Conservation (phyloP, 2,329 filamentous ascomycete species). For the Neoascochyta sp. region DNA sequence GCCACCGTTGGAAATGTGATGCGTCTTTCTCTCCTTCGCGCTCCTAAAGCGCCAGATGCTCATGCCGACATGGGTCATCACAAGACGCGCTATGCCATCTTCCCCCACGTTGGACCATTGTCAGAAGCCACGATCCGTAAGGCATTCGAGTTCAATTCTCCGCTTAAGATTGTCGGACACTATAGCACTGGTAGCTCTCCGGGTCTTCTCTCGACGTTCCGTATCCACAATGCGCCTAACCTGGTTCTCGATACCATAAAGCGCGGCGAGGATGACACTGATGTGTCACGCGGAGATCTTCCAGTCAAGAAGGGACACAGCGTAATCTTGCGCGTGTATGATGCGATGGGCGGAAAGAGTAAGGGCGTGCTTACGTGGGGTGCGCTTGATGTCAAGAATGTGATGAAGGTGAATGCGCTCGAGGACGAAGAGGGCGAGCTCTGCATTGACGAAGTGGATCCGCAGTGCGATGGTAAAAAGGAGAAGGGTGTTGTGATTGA, state of each 20-base stretch:
- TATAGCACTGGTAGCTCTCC: constrained; percentile 25
- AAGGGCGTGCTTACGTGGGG: constrained; percentile 65
- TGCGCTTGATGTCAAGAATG: constrained; percentile 67
- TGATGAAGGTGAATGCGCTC: constrained; percentile 78
- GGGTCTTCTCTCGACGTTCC: constrained; percentile 55
- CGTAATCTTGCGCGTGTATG: constrained; percentile 81
- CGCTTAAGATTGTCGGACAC: constrained; percentile 55
- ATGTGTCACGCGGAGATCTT: constrained; percentile 54
- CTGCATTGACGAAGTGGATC: constrained; percentile 8
- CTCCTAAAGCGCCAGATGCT: constrained; percentile 87
- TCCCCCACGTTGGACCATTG: constrained; percentile 75
- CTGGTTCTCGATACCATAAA: constrained; percentile 87
- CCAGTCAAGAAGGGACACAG: constrained; percentile 66
- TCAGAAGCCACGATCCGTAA: constrained; percentile 72
- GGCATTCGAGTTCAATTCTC: constrained; percentile 87
- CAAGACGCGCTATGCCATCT: constrained; percentile 81
- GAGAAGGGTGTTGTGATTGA: constrained; percentile 50
- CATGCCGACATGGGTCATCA: constrained; percentile 93
- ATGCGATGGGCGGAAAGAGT: constrained; percentile 78
- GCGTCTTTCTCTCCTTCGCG: constrained; percentile 79
- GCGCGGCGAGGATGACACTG: constrained; percentile 63
- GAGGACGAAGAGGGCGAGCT: constrained; percentile 73
- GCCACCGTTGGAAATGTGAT: constrained; percentile 85
- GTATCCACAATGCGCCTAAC: constrained; percentile 60
- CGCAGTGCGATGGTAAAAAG: constrained; percentile 53